Conservation (phyloP, 2,329 filamentous ascomycete species). For the Anisogramma anomala region DNA sequence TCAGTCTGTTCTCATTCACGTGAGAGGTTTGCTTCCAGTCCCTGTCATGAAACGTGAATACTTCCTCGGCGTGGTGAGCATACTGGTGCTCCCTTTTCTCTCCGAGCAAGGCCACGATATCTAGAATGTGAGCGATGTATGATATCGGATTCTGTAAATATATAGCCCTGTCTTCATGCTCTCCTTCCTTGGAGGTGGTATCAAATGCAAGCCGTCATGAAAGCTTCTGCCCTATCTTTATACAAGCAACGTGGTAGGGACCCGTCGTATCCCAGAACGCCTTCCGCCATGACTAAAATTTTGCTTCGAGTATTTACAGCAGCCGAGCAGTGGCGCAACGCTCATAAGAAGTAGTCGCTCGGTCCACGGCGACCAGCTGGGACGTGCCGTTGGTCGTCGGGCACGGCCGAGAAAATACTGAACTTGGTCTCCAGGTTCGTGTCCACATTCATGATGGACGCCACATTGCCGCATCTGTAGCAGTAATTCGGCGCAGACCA, state of each 20-base stretch:
- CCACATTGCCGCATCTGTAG: constrained; percentile 91
- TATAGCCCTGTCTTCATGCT: constrained; percentile 10
- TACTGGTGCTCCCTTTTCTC: too few relatives aligned
- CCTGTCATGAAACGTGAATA: too few relatives aligned
- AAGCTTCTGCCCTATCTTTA: constrained; percentile 13
- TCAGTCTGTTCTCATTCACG: too few relatives aligned
- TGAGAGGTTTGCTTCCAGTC: too few relatives aligned
- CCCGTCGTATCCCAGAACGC: constrained; percentile 13
- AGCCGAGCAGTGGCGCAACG: constrained; percentile 10
- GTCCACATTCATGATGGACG: constrained; percentile 87
- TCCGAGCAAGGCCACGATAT: too few relatives aligned
- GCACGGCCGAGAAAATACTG: constrained; percentile 83
- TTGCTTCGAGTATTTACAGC: constrained; percentile 11
- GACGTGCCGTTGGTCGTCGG: constrained; percentile 70
- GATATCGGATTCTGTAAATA: too few relatives aligned
- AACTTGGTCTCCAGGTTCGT: constrained; percentile 82
- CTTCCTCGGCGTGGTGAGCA: too few relatives aligned
- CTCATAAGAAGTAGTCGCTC: constrained; percentile 58
- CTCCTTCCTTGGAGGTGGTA: constrained; percentile 14
- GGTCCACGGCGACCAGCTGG: constrained; percentile 58
- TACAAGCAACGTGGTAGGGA: constrained; percentile 7
- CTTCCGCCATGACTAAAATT: constrained; percentile 13
- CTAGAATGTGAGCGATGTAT: too few relatives aligned
- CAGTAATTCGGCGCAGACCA: constrained; percentile 97
- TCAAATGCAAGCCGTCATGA: constrained; percentile 13